Percentiles rank a stretch among this genome's conserved stretches.
Evolutionary conservation across 129 eudicot genomes (phyloP).

Genomic region (Pulicaria dysenterica): DNA sequence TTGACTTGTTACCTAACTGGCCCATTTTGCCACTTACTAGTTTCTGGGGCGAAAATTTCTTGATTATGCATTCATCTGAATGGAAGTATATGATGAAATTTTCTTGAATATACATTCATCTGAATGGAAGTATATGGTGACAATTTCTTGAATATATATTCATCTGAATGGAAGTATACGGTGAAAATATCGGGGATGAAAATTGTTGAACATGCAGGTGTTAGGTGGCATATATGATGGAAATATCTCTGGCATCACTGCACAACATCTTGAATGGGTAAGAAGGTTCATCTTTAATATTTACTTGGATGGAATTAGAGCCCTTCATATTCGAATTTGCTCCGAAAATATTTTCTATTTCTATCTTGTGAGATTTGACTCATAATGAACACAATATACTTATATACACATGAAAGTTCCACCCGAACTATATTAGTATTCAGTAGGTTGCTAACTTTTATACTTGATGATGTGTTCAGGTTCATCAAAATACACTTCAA

Average conservation of each 20-base stretch:
- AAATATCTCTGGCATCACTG: slow-evolving; percentile 85
- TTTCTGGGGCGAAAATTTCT: background rate
- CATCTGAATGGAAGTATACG: no score
- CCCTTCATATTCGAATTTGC: background rate
- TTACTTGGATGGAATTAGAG: background rate
- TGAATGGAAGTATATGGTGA: background rate
- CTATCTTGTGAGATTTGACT: background rate
- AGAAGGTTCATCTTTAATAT: slow-evolving; percentile 5
- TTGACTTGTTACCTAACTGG: background rate
- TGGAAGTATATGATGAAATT: no score
- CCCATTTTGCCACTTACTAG: background rate
- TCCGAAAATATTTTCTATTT: background rate
- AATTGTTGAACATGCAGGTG: slow-evolving; percentile 53
- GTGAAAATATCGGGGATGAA: background rate
- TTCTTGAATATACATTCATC: no score
- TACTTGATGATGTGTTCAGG: slow-evolving; percentile 47
- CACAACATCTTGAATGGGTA: slow-evolving; percentile 99
- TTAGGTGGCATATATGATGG: slow-evolving; percentile 88
- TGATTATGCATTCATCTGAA: no score
- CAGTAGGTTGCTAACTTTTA: slow-evolving; percentile 24
- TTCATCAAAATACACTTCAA: slow-evolving; percentile 90
- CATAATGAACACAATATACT: background rate
- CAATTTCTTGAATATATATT: background rate
- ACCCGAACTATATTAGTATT: background rate
- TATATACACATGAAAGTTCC: background rate